Evolutionary conservation across 2,329 filamentous ascomycete species (phyloP), one percentile per base, ranked within the genome.

Genomic region (Aureobasidium sp.): DNA sequence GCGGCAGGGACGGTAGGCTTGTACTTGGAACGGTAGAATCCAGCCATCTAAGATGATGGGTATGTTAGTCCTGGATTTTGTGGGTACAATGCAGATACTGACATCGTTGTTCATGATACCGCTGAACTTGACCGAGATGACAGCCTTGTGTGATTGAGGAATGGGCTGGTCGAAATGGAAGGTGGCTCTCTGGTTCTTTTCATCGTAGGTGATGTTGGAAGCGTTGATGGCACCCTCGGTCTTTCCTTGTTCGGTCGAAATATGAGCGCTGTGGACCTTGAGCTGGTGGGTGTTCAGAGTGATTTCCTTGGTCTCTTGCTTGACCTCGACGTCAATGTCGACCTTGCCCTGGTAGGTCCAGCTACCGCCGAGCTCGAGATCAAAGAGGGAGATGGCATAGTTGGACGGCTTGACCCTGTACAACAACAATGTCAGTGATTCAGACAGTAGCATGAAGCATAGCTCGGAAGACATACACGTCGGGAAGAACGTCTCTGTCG

Each of bases 21-120:
- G 78, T 99, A 99, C 78, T 94, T 91, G 71, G 90, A 92, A 67
- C 91, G 87, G 77, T 94, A 96, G 80, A 96, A 96, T 44, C 92
- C 91, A 63, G 90, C 88, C 91, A 96, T 96, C 66, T 63, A 32
- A 7, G 9, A 47, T 20, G 7, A 23, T 12, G 12, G 17, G 12
- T n/a, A 17, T 23, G 26, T 63, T 36, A 63, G 47, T 36, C 62
- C 6, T 3, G 36, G 36, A 8, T 39, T 27, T 7, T 12, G 44
- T n/a, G 61, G 8, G 41, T 32, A 12, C 10, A 15, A 20, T 32
- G 7, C 12, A 0, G 58, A 15, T 15, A 46, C 71, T 44, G 64
- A 88, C 84, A 72, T 90, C 89, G 78, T 95, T 90, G 80, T 96
- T 96, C 76, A 96, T 88, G 63, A 82, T 87, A 64, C 90, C 92